phyloP scores from a whole-genome alignment of 495 filamentous ascomycete genomes.

The Podospora conica region DNA sequence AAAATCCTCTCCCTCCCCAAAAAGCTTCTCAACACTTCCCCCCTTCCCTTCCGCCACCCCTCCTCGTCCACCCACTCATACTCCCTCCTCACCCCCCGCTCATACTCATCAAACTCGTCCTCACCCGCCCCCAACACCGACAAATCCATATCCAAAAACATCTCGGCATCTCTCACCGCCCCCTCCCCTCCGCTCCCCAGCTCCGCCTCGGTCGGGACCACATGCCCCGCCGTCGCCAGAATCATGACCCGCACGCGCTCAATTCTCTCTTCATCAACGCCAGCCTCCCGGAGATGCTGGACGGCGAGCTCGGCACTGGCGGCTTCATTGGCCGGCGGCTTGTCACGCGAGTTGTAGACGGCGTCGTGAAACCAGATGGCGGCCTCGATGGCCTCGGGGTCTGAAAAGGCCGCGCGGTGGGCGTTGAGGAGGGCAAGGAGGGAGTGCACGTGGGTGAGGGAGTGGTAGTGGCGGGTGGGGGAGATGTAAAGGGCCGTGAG shows the following conservation, averaged over 20 bases:
- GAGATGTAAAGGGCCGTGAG: not conserved
- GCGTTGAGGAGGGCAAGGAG: slow-evolving; percentile 9
- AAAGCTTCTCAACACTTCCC: slow-evolving; percentile 12
- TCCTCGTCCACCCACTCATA: slow-evolving; percentile 11
- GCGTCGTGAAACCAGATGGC: slow-evolving; percentile 23
- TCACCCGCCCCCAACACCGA: slow-evolving; percentile 13
- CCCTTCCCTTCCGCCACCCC: slow-evolving; percentile 13
- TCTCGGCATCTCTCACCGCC: slow-evolving; percentile 1
- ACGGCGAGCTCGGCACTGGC: slow-evolving; percentile 14
- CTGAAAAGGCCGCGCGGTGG: slow-evolving; percentile 5
- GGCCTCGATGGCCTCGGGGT: slow-evolving; percentile 17
- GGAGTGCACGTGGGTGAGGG: slow-evolving; percentile 11
- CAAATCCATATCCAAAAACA: slow-evolving; percentile 20
- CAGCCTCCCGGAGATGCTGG: not conserved
- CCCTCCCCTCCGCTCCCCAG: not conserved
- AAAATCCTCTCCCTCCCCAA: slow-evolving; percentile 10
- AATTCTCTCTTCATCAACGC: not conserved
- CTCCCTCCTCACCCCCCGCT: slow-evolving; percentile 14
- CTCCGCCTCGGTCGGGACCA: not conserved
- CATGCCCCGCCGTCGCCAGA: slow-evolving; percentile 15
- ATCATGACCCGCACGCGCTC: slow-evolving; percentile 12
- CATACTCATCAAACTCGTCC: slow-evolving; percentile 12
- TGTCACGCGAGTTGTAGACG: slow-evolving; percentile 14
- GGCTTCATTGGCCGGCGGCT: slow-evolving; percentile 4
- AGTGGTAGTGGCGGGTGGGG: slow-evolving; percentile 10